Conservation (phyloP, 169 alveolate genomes). For the Plasmodium vivax region DNA sequence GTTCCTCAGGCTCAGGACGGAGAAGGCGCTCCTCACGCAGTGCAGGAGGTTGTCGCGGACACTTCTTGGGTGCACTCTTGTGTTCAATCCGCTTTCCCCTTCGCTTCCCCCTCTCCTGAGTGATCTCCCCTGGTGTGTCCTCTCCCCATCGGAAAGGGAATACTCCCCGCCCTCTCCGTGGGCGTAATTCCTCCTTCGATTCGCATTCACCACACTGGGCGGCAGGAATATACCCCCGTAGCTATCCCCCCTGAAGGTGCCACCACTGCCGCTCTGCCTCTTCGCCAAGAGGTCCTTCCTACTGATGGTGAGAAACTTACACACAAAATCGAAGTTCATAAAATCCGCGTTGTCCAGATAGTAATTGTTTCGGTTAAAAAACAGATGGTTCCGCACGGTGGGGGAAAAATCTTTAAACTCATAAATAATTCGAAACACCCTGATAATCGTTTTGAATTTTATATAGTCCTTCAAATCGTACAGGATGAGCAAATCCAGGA, state of each 20-base stretch:
- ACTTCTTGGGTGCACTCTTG: background rate
- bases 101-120: background rate
- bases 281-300: background rate
- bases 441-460: slow-evolving; percentile 34
- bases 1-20: slow-evolving; percentile 10
- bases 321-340: slow-evolving; percentile 53
- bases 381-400: background rate
- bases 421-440: slow-evolving; percentile 60
- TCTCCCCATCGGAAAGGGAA: background rate
- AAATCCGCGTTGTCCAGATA: slow-evolving; percentile 41
- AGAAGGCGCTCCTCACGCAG: slow-evolving; percentile 8
- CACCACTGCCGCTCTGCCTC: background rate
- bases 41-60: background rate
- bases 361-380: slow-evolving; percentile 46
- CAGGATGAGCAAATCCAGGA: slow-evolving; percentile 43
- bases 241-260: background rate
- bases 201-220: background rate
- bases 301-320: slow-evolving; percentile 31
- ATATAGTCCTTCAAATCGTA: slow-evolving; percentile 67
- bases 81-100: background rate
- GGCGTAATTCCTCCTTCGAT: background rate
- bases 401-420: slow-evolving; percentile 68
- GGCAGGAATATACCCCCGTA: background rate
- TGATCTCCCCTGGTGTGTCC: background rate
- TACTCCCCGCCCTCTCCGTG: background rate